Evolutionary conservation across 305 asterid species (phyloP), one percentile per base, ranked within the genome.

Genomic region (Fraxinus xanthoxyloides): DNA sequence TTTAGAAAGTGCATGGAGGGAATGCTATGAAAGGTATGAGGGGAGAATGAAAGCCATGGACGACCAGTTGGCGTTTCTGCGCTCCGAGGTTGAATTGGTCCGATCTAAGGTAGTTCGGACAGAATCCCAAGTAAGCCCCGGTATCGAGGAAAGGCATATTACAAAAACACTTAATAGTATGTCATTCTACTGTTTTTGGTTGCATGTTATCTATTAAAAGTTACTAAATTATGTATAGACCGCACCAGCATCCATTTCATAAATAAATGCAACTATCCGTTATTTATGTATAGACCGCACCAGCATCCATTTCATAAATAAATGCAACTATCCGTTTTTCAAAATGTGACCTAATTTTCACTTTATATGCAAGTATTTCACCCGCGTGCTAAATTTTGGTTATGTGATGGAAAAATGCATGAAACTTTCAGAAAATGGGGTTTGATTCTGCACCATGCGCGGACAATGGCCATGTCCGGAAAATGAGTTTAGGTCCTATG

Each of bases 1-100:
- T 65, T 24, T 65, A 28, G 73, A 65, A 65, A 26, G 73, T 65
- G 73, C 34, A 65, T 65, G 73, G 73, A 65, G 73, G 31, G 73
- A 65, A 65, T 65, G 73, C 73, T 65, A 65, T 24, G 73, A 65
- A 65, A 65, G 35, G 73, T 65, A 65, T 1, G 73, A 65, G 73
- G 73, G 73, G 34, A 65, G 73, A 65, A 65, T 65, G 73, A 65
- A 65, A 65, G 73, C 35, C 34, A 65, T 65, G 73, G 73, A 65
- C 3, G 73, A 65, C 34, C 73, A 65, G 34, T 24, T 65, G 73
- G 73, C 73, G 19, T 26, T 65, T 65, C 35, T 65, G 73, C 73
- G 73, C 35, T 65, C 73, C 12, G 73, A 65, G 73, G 34, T 65
- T 9, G 73, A 65, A 65, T 23, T 8, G 26, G 73, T 65, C 10